Percentiles rank a stretch among this genome's conserved stretches.
Conservation (phyloP, 371 early-diverging fungal species). For the Mortierella sp. region DNA sequence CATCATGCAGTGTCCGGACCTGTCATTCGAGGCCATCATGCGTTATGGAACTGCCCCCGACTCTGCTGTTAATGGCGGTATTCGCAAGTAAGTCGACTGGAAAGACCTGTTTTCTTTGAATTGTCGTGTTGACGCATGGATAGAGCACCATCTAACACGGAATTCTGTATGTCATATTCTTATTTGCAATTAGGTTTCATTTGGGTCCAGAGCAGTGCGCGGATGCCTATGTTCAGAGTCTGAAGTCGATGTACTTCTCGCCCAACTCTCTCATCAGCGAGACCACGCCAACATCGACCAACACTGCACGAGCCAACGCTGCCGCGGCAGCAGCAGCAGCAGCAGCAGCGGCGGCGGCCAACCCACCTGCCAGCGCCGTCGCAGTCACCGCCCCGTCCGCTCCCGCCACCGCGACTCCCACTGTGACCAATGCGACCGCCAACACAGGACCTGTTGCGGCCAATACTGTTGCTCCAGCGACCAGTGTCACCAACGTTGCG, state of each 20-base stretch:
- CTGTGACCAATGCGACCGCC: constrained; percentile 26
- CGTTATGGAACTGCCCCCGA: constrained; percentile 70
- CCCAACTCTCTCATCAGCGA: constrained; percentile 68
- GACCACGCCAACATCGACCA: constrained; percentile 64
- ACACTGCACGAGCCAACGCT: constrained; percentile 63
- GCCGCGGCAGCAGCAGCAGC: constrained; percentile 58
- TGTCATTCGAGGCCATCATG: constrained; percentile 69
- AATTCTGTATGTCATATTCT: background rate
- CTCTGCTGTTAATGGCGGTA: constrained; percentile 70
- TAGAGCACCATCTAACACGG: background rate
- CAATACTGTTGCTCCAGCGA: background rate
- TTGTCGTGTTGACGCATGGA: background rate
- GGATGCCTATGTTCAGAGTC: constrained; percentile 67
- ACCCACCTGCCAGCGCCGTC: constrained; percentile 29
- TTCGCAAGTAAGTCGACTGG: constrained; percentile 60
- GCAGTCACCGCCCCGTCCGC: background rate
- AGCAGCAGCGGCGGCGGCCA: constrained; percentile 20
- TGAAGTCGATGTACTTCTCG: constrained; percentile 67
- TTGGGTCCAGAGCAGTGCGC: constrained; percentile 71
- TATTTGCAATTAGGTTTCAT: constrained; percentile 58
- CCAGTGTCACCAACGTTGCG: background rate
- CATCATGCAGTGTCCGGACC: constrained; percentile 60
- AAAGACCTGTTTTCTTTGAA: background rate
- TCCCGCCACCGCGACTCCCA: constrained; percentile 19
- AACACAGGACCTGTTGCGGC: background rate